Conservation (phyloP, 495 filamentous ascomycete species). For the Podospora pseudopauciseta region DNA sequence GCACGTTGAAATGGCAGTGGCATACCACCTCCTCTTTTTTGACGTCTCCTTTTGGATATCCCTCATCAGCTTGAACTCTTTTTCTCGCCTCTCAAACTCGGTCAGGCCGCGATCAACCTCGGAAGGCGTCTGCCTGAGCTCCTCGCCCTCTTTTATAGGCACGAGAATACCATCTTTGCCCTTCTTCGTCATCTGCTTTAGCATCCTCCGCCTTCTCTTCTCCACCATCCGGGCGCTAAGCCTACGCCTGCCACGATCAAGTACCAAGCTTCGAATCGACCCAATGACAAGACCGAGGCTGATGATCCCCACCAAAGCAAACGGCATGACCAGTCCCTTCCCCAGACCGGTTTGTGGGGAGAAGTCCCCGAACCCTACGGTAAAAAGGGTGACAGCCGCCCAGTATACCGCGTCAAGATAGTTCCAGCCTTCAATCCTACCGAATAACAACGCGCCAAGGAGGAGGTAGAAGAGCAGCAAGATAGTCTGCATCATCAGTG, state of each 20-base stretch:
- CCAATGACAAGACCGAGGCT: conserved; percentile 81
- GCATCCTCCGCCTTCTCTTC: conserved; percentile 56
- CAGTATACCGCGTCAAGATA: conserved; percentile 81
- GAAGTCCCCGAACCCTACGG: conserved; percentile 74
- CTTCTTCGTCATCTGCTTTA: conserved; percentile 50
- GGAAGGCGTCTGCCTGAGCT: neutral
- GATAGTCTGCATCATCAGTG: conserved; percentile 86
- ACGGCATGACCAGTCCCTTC: conserved; percentile 70
- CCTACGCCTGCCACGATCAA: conserved; percentile 71
- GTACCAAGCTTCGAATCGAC: conserved; percentile 72
- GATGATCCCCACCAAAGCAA: conserved; percentile 73
- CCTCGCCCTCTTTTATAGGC: conserved; percentile 36
- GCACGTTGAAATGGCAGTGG: conserved; percentile 57
- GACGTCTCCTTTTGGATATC: conserved; percentile 65
- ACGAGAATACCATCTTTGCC: conserved; percentile 48
- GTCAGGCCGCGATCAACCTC: conserved; percentile 21
- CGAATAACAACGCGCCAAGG: conserved; percentile 67
- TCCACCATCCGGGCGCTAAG: conserved; percentile 67
- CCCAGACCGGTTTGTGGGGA: conserved; percentile 54
- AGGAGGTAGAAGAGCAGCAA: conserved; percentile 71
- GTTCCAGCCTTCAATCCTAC: conserved; percentile 68
- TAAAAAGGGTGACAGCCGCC: conserved; percentile 80
- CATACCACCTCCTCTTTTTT: conserved; percentile 62
- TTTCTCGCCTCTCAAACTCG: conserved; percentile 60
- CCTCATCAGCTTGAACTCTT: conserved; percentile 82